Conservation (phyloP, 768 basidiomycete genomes). For the Amanita phalloides region DNA sequence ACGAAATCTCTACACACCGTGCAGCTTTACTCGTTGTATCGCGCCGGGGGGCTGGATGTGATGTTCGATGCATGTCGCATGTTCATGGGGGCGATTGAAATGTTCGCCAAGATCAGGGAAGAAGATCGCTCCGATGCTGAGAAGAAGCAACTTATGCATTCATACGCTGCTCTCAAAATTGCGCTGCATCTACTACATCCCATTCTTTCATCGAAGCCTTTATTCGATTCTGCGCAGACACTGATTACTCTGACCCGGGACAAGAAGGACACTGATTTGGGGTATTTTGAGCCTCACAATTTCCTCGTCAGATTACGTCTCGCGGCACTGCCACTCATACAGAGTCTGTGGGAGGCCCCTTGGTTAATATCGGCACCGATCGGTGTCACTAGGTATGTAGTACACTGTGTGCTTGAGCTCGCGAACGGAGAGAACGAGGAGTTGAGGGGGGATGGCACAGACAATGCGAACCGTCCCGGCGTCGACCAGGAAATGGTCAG, state of each 20-base stretch:
- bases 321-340: slow-evolving; percentile 55
- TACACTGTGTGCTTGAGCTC: slow-evolving; percentile 72
- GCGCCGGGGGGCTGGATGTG: slow-evolving; percentile 58
- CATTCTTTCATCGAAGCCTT: slow-evolving; percentile 66
- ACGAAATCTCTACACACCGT: slow-evolving; percentile 75
- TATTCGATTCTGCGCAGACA: slow-evolving; percentile 84
- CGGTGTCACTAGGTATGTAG: slow-evolving; percentile 62
- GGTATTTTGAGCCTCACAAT: slow-evolving; percentile 79
- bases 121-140: slow-evolving; percentile 49
- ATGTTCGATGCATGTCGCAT: slow-evolving; percentile 46
- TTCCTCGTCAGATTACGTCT: slow-evolving; percentile 78
- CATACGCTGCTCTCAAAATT: slow-evolving; percentile 74
- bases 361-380: slow-evolving; percentile 78
- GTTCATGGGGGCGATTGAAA: slow-evolving; percentile 49
- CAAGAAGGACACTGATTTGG: slow-evolving; percentile 65
- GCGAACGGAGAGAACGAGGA: slow-evolving; percentile 78
- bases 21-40: slow-evolving; percentile 64
- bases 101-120: slow-evolving; percentile 32
- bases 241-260: slow-evolving; percentile 59
- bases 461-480: slow-evolving; percentile 16
- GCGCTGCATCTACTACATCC: slow-evolving; percentile 68
- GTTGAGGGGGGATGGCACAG: slow-evolving; percentile 28
- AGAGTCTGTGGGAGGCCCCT: slow-evolving; percentile 66
- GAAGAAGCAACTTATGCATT: slow-evolving; percentile 61
- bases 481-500: slow-evolving; percentile 73